Percentiles rank a stretch among this genome's conserved stretches.
Evolutionary conservation across 2,329 filamentous ascomycete genomes (phyloP).

Genomic region (Scedosporium dehoogii): DNA sequence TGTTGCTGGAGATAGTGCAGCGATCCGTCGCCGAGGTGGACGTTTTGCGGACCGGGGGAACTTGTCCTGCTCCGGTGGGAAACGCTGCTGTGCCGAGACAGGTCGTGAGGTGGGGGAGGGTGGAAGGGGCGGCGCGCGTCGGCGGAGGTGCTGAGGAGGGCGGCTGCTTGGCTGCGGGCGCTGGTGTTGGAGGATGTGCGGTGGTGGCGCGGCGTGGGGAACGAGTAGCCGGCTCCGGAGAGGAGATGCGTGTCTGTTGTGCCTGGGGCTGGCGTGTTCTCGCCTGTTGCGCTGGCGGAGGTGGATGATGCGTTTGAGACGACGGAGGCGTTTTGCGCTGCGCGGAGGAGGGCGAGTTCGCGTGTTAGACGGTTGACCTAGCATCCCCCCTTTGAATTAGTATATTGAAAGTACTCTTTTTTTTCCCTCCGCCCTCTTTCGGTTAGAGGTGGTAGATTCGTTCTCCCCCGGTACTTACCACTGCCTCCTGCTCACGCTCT

Average conservation of each 20-base stretch:
- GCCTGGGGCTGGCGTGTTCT: constrained; percentile 23
- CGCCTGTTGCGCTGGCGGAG: constrained; percentile 42
- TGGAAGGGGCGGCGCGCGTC: constrained; percentile 29
- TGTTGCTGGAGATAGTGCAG: constrained; percentile 38
- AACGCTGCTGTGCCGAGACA: constrained; percentile 46
- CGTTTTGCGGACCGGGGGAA: constrained; percentile 26
- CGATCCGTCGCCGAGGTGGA: constrained; percentile 23
- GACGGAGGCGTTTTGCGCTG: constrained; percentile 56
- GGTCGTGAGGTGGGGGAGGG: constrained; percentile 23
- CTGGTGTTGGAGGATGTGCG: constrained; percentile 49
- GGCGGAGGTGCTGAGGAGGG: constrained; percentile 21
- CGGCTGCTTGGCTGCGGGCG: constrained; percentile 39
- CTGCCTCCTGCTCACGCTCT: constrained; percentile 91
- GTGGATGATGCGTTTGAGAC: constrained; percentile 56
- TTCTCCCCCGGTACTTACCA: constrained; percentile 44
- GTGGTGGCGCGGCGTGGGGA: constrained; percentile 45
- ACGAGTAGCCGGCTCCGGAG: constrained; percentile 47
- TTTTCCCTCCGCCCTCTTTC: too few relatives aligned
- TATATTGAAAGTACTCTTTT: too few relatives aligned
- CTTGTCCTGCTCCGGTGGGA: constrained; percentile 42
- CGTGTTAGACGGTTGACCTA: constrained; percentile 89
- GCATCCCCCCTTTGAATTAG: too few relatives aligned
- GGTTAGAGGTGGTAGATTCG: too few relatives aligned
- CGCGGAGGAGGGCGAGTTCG: constrained; percentile 75
- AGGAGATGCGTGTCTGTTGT: constrained; percentile 42